Base-by-base conservation (phyloP, 2,329 filamentous ascomycete genomes). In the Cladosporium velox region DNA sequence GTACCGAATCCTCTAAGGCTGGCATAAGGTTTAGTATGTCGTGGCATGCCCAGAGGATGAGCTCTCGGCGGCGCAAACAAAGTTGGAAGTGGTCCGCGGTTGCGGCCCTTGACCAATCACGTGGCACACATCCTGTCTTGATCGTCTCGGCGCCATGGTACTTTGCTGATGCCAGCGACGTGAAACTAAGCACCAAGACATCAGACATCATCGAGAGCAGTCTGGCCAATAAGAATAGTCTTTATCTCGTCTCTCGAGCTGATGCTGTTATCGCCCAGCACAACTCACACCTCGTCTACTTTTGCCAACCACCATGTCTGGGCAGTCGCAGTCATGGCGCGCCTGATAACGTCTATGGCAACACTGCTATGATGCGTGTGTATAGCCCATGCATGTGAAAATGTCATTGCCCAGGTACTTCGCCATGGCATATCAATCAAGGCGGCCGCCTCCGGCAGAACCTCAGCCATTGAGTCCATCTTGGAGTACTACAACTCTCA, bases 21-120 rank as follows among this genome's bases (percentile, higher is more conserved):
- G 57, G 57, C 35, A 28, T 47, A 59, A 14, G 35, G 34, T 59
- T 59, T 30, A 18, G 38, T 26, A 59, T 44, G 57, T 59, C 57
- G 57, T 47, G 57, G 57, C 57, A 32, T 47, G 57, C 57, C 57
- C 57, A 59, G 57, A 59, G 57, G 34, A 34, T 11, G n/a, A 41
- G 55, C 32, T 58, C 55, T 59, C 21, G 57, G 34, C 57, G 57
- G 38, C 35, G 57, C 38, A 47, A 59, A 59, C 57, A 59, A 47
- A 59, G 57, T 59, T 59, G 57, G 57, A 41, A 59, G 57, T 59
- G 35, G n/a, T 47, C 57, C 38, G 38, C 34, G 57, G 57, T 30
- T 21, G 15, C 35, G 8, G 32, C 8, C 2, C 1, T 8, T 14
- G 24, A n/a, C 57, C 57, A 59, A 59, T 59, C 24, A 41, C 38